phyloP scores from a whole-genome alignment of 1,139 yeast species.

The Yamadazyma blattariae region DNA sequence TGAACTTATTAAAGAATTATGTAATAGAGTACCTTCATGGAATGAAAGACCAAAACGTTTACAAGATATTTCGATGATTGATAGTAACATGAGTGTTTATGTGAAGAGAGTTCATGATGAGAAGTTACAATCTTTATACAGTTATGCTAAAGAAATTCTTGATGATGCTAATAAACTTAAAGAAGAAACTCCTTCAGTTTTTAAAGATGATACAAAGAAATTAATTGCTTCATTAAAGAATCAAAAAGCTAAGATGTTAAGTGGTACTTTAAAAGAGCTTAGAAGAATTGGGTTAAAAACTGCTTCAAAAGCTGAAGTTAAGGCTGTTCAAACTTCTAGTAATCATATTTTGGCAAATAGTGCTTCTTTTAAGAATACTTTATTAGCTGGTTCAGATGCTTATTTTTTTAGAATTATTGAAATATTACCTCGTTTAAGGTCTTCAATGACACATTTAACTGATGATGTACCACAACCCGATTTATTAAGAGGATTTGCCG shows the following conservation, averaged over 20 bases:
- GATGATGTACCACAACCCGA: conserved; percentile 78
- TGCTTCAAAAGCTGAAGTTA: conserved; percentile 62
- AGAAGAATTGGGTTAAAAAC: conserved; percentile 73
- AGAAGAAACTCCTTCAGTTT: conserved; percentile 71
- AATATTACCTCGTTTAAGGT: conserved; percentile 73
- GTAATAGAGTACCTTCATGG: conserved; percentile 44
- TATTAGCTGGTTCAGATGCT: conserved; percentile 49
- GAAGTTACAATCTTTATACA: conserved; percentile 40
- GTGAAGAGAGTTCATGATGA: conserved; percentile 32
- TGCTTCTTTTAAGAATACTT: conserved; percentile 37
- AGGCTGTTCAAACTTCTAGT: conserved; percentile 59
- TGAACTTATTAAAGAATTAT: conserved; percentile 14
- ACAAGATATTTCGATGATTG: conserved; percentile 48
- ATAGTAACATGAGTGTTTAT: conserved; percentile 53
- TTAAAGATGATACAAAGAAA: conserved; percentile 75
- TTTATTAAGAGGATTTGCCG: conserved; percentile 73
- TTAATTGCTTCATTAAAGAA: conserved; percentile 67
- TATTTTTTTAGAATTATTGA: conserved; percentile 74
- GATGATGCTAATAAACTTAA: conserved; percentile 62
- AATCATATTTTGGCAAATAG: conserved; percentile 59
- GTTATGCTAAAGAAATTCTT: conserved; percentile 52
- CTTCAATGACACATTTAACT: conserved; percentile 56
- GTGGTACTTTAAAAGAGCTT: conserved; percentile 73
- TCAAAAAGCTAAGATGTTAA: conserved; percentile 74
- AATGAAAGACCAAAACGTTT: conserved; percentile 53